Base-by-base conservation (phyloP, 2,329 filamentous ascomycete species). In the Hypoxylon sp. region DNA sequence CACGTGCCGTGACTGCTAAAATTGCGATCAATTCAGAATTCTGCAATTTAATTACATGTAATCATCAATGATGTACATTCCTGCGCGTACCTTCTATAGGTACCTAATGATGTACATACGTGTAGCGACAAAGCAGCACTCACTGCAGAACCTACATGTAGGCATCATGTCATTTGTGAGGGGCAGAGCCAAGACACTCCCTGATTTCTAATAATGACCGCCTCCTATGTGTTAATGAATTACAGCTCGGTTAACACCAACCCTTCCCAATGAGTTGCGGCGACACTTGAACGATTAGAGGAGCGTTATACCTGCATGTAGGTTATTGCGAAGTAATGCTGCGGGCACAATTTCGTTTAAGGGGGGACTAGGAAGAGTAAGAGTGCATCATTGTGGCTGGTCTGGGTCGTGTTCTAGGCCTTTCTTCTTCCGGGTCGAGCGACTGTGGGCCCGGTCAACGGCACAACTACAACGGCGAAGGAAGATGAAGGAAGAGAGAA, bases 331-430 rank as follows among this genome's bases (percentile, higher is more conserved):
- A 13, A 13, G 32, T 11, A 37, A 37, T 37, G 32, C 32, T 13
- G 32, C 32, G 15, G 32, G 8, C 32, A 37, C 4, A 15, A 37
- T 15, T 37, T 4, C 32, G 31, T 15, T 27, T 27, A 27, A 11
- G 32, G 11, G 31, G 7, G 31, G 31, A 4, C 31, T 50, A 50
- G 46, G 24, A 21, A 24, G 19, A 19, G 32, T 11, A 13, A 13
- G 10, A 37, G 5, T 54, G 13, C 37, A 55, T 55, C 24, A 13
- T 46, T 17, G 39, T 46, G 39, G n/a, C 29, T 35, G 37, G 27
- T 27, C 21, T 17, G 37, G 32, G 37, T 13, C 37, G 8, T 47
- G 54, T 47, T 56, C 54, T 56, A 56, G 54, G 47, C 39, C 39
- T n/a, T 47, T 56, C 39, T 56, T 8, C 47, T 31, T 17, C 15